phyloP scores from a whole-genome alignment of 805 yeast species.

The Metschnikowia corniflorae region DNA sequence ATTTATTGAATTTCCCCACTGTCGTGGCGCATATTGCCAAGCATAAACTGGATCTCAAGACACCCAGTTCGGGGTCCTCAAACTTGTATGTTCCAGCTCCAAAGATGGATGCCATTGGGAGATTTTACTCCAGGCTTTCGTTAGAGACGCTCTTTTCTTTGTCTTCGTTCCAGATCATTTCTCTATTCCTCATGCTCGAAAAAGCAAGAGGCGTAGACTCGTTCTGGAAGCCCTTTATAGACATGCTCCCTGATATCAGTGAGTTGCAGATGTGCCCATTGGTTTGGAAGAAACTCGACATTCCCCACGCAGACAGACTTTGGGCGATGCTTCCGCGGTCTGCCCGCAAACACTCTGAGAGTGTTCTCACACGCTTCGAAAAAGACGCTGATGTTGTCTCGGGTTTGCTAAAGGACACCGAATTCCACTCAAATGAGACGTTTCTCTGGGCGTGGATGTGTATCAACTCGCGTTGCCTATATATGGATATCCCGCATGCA shows the following conservation, averaged over 20 bases:
- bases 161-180: slow-evolving; percentile 58
- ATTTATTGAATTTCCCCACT: slow-evolving; percentile 56
- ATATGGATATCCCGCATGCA: slow-evolving; percentile 61
- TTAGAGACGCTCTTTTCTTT: slow-evolving; percentile 37
- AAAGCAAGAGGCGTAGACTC: slow-evolving; percentile 35
- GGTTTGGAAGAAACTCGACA: slow-evolving; percentile 48
- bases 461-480: slow-evolving; percentile 88
- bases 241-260: slow-evolving; percentile 53
- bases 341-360: slow-evolving; percentile 35
- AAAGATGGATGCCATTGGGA: slow-evolving; percentile 23
- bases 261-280: slow-evolving; percentile 62
- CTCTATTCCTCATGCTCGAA: slow-evolving; percentile 50
- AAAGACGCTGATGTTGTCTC: slow-evolving; percentile 43
- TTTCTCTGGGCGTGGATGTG: slow-evolving; percentile 79
- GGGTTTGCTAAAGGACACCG: slow-evolving; percentile 19
- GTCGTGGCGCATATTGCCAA: slow-evolving; percentile 40
- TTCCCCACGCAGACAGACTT: slow-evolving; percentile 24
- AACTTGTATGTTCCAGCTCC: slow-evolving; percentile 24
- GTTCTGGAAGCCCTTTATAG: slow-evolving; percentile 68
- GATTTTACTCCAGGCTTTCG: slow-evolving; percentile 29
- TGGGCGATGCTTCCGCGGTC: slow-evolving; percentile 43
- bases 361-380: slow-evolving; percentile 42
- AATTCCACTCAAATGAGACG: slow-evolving; percentile 14
- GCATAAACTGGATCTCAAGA: slow-evolving; percentile 38
- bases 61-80: slow-evolving; percentile 19